These are phyloP conservation scores for Cladosporium sp. DNA, from an alignment of 2,329 filamentous ascomycete genomes.

Conservation along the genomic window DNA sequence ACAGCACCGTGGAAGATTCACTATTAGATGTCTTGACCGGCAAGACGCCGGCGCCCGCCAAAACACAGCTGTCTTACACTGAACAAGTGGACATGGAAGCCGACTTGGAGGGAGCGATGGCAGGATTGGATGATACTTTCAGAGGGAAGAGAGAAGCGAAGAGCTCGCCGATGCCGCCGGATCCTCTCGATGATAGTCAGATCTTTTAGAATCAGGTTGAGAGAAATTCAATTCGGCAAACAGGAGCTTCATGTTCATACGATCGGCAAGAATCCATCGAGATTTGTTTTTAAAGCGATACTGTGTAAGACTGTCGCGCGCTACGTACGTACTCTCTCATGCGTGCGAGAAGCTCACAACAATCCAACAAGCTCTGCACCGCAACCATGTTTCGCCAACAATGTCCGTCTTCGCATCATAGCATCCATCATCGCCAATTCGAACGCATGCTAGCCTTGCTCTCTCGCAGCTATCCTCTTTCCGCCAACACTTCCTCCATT, in stretches of 20 bases:
- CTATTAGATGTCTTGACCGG: slow-evolving; percentile 51
- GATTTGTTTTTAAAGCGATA: not conserved
- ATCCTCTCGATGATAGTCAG: slow-evolving; percentile 38
- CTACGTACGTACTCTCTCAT: not conserved
- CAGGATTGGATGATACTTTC: slow-evolving; percentile 48
- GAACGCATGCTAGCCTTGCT: not conserved
- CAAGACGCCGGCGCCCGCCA: slow-evolving; percentile 42
- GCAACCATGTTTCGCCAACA: not conserved
- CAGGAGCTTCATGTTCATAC: not conserved
- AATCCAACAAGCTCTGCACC: not conserved
- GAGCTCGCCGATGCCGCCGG: slow-evolving; percentile 19
- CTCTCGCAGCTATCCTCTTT: not conserved
- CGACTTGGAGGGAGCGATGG: slow-evolving; percentile 33
- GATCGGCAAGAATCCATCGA: not conserved
- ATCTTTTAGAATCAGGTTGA: slow-evolving; percentile 29
- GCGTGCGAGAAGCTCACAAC: not conserved
- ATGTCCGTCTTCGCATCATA: not conserved
- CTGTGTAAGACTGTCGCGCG: not conserved
- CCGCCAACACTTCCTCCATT: not conserved
- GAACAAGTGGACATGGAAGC: slow-evolving; percentile 35
- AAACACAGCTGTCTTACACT: slow-evolving; percentile 33
- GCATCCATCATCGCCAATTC: not conserved
- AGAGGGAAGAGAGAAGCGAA: slow-evolving; percentile 33
- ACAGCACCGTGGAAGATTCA: slow-evolving; percentile 48
- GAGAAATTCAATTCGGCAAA: not conserved